Evolutionary conservation across 208 protist genomes (phyloP).

Genomic region (Trypanosoma melophagium): DNA sequence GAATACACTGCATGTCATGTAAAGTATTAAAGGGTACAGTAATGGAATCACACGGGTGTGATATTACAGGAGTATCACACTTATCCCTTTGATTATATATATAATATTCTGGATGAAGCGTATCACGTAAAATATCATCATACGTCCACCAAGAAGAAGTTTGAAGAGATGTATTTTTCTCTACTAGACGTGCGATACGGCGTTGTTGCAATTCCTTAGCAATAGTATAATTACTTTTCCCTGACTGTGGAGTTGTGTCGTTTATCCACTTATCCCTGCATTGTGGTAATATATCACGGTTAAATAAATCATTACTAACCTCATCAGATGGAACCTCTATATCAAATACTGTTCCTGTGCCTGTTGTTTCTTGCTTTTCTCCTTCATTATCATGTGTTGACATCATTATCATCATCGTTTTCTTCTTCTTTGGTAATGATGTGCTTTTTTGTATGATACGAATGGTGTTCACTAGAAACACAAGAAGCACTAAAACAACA

Average conservation of each 20-base stretch:
- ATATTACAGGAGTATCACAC: not conserved
- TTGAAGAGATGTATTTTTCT: not conserved
- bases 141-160: constrained; percentile 7
- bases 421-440: too few relatives aligned
- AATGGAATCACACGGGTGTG: constrained; percentile 15
- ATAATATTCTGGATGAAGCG: constrained; percentile 3
- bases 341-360: too few relatives aligned
- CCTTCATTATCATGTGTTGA: too few relatives aligned
- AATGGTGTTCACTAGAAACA: too few relatives aligned
- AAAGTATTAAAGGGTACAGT: constrained; percentile 21
- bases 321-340: too few relatives aligned
- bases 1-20: constrained; percentile 10
- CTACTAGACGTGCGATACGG: not conserved
- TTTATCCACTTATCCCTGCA: not conserved
- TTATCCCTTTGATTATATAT: not conserved
- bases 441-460: too few relatives aligned
- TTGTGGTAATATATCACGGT: not conserved
- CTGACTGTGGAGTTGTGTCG: not conserved
- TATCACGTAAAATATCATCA: constrained; percentile 11
- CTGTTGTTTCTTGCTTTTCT: too few relatives aligned
- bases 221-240: constrained; percentile 6
- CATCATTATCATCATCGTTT: too few relatives aligned
- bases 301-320: not conserved
- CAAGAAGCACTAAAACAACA: too few relatives aligned
- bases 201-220: constrained; percentile 2